Base-by-base conservation (phyloP, 2,329 filamentous ascomycete species). In the Fusarium pseudocircinatum region DNA sequence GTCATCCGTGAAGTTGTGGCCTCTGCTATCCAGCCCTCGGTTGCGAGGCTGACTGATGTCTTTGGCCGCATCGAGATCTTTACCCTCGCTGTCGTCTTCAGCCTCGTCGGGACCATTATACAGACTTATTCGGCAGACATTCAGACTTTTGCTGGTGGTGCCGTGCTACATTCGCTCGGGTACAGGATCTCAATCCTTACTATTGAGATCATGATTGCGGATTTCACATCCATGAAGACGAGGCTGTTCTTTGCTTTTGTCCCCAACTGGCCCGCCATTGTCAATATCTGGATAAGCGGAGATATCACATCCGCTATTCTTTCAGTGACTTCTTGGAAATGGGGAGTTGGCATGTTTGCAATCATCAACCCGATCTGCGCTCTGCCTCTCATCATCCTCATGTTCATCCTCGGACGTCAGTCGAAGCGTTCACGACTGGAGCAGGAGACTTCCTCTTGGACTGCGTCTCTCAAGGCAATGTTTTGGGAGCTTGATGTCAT, bases 181-280 rank as follows among this genome's bases (percentile, higher is more conserved):
- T 56, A 56, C 8, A 56, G 52, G 13, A 56, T 24, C 7, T 56
- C 52, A 2, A 18, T 56, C 4, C 52, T 42, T 0, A 30, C 26
- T 8, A 56, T 56, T 12, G 52, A 56, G 12, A 40, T 56, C 36
- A 56, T 56, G 52, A 56, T 56, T 13, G 52, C 52, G 6, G 52
- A 56, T 20, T 56, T 56, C 6, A 56, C 52, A 2, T 56, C 52
- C 0, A 42, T 56, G 52, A 56, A 32, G 20, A 42, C 52, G 6
- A 40, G 52, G 15, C 15, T 56, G 26, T 56, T 56, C 15, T 56
- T 56, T 56, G 52, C 52, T 8, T 56, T 56, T 20, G 52, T 56
- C 9, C 52, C 52, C 2, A 56, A 56, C 12, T 56, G 52, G 52
- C 52, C 52, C n/a, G 52, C 36, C 6, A 14, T 56, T 42, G 26